phyloP scores from a whole-genome alignment of 2,329 filamentous ascomycete species.

The Talaromyces islandicus region DNA sequence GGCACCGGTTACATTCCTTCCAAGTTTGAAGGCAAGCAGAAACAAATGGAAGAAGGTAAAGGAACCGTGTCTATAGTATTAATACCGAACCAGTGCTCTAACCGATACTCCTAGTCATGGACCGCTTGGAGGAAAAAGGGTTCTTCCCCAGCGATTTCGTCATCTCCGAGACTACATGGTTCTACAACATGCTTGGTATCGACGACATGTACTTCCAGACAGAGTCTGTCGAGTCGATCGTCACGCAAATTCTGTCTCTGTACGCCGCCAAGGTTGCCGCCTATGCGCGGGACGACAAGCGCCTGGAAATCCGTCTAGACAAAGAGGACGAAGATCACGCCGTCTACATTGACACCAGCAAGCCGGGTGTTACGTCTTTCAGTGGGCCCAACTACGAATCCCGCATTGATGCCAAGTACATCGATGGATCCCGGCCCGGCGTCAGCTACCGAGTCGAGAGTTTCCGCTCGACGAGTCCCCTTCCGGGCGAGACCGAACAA shows the following conservation, averaged over 20 bases:
- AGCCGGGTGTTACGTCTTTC: constrained; percentile 70
- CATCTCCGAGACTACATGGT: constrained; percentile 85
- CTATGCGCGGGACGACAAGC: constrained; percentile 86
- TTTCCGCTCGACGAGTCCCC: constrained; percentile 80
- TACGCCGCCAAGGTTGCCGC: constrained; percentile 96
- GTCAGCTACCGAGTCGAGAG: constrained; percentile 91
- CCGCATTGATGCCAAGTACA: constrained; percentile 89
- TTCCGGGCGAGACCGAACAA: constrained; percentile 69
- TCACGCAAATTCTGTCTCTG: constrained; percentile 89
- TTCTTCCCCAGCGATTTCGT: constrained; percentile 83
- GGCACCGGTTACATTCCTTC: constrained; percentile 93
- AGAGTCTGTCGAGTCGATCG: constrained; percentile 77
- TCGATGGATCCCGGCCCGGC: constrained; percentile 67
- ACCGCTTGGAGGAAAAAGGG: constrained; percentile 67
- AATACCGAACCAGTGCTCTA: constrained; percentile 10
- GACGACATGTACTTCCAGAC: constrained; percentile 98
- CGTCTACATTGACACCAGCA: constrained; percentile 97
- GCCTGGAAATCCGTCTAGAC: constrained; percentile 87
- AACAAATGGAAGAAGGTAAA: constrained; percentile 79
- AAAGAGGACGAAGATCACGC: constrained; percentile 94
- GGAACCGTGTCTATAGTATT: neutral
- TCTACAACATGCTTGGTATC: constrained; percentile 95
- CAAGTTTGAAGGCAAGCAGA: constrained; percentile 84
- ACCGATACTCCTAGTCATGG: constrained; percentile 59
- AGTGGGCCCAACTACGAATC: constrained; percentile 87